Evolutionary conservation across 345 rosid genomes (phyloP), one percentile per base, ranked within the genome.

Genomic region (Melaleuca alternifolia): DNA sequence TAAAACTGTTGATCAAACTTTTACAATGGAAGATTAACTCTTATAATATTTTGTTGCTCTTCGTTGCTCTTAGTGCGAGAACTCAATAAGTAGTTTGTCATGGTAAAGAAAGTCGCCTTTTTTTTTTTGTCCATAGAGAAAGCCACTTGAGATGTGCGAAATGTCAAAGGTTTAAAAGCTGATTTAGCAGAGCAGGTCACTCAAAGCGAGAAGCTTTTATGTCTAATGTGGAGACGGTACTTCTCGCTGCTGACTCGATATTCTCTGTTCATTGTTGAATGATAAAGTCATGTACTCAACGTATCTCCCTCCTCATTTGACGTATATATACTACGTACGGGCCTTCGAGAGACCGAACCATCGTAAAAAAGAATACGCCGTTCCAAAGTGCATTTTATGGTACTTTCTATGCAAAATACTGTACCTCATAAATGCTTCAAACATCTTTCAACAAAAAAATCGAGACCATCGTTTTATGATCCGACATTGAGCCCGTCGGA

Each of bases 371-470:
- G n/a, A 41, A 41, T n/a, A 4, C n/a, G 0, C n/a, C 37, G 1
- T 11, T 26, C 10, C 4, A 0, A 59, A n/a, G 2, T n/a, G 33
- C 18, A 12, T 12, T 59, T 12, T 6, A 12, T 59, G 18, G 0
- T 59, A 59, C 71, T 2, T 59, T 59, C 30, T 1, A 59, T 59
- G n/a, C 33, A 59, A n/a, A 59, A 59, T 59, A 1, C 0, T 8
- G 1, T 59, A 6, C 71, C 12, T 59, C 18, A 13, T 0, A 59
- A 59, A 3, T 5, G n/a, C 37, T 28, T 59, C 18, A 59, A 59
- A n/a, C 2, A 4, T n/a, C 2, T 59, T 59, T 59, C 2, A 12
- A n/a, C 6, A 1, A 12, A 0, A 0, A 16, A 0, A 59, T 59
- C 1, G 5, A 59, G 30, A n/a, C 7, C 11, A 0, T n/a, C 13